These are phyloP conservation scores for Gossypium sturtianum DNA, from an alignment of 345 rosid species.

Conservation along the genomic window DNA sequence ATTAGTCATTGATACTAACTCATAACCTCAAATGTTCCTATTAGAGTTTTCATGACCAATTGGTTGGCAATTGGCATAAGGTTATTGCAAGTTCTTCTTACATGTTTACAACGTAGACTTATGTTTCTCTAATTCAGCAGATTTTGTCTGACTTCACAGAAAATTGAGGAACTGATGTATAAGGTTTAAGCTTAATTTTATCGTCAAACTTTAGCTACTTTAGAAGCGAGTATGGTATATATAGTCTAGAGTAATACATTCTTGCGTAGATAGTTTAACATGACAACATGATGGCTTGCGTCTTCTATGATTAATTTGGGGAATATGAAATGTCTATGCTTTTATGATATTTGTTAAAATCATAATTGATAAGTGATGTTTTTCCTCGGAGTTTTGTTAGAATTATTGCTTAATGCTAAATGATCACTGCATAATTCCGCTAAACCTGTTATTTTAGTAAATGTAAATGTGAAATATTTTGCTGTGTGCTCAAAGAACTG, in stretches of 20 bases:
- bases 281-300: no score
- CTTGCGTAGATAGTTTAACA: no score
- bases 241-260: no score
- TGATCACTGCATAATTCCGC: not conserved
- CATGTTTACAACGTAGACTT: no score
- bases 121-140: no score
- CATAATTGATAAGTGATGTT: no score
- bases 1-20: not conserved
- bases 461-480: not conserved
- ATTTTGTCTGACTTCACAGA: no score
- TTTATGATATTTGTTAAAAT: not conserved
- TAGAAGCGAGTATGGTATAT: no score
- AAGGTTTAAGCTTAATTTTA: no score
- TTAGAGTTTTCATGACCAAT: not conserved
- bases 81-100: not conserved
- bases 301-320: no score
- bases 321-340: not conserved
- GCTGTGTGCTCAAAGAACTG: not conserved
- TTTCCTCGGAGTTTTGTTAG: not conserved
- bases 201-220: no score
- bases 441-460: not conserved
- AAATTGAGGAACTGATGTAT: no score
- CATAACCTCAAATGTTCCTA: not conserved
- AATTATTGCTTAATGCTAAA: not conserved
- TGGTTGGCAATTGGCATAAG: not conserved